Evolutionary conservation across 768 basidiomycete species (phyloP).

Genomic region (Lactarius trivialis): DNA sequence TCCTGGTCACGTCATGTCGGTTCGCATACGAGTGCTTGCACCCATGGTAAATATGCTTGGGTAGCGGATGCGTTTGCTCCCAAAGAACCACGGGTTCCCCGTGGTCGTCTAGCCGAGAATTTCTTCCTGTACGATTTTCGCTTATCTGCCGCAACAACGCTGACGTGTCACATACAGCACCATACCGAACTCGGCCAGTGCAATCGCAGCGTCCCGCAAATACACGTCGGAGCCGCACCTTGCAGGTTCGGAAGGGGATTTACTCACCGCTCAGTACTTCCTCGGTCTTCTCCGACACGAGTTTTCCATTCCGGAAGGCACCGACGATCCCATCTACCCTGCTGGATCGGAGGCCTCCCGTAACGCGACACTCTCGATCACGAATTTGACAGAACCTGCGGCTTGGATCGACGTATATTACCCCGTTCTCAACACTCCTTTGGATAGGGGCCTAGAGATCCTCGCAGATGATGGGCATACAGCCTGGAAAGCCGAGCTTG

Average conservation of each 20-base stretch:
- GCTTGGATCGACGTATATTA: slow-evolving; percentile 89
- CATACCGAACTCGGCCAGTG: slow-evolving; percentile 45
- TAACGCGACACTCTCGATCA: slow-evolving; percentile 52
- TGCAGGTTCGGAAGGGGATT: slow-evolving; percentile 52
- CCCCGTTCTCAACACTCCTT: slow-evolving; percentile 76
- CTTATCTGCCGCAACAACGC: background rate
- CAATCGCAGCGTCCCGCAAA: slow-evolving; percentile 43
- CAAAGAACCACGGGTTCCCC: slow-evolving; percentile 22
- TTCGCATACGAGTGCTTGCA: background rate
- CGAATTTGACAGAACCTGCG: slow-evolving; percentile 41
- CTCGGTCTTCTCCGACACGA: slow-evolving; percentile 62
- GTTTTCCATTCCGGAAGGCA: slow-evolving; percentile 44
- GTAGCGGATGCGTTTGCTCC: slow-evolving; percentile 22
- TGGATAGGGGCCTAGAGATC: slow-evolving; percentile 62
- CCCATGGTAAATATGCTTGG: slow-evolving; percentile 8
- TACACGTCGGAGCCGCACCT: slow-evolving; percentile 53
- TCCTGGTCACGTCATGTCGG: slow-evolving; percentile 2
- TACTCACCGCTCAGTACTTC: slow-evolving; percentile 57
- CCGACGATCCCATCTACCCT: slow-evolving; percentile 49
- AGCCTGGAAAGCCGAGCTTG: slow-evolving; percentile 65
- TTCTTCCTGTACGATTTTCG: slow-evolving; percentile 37
- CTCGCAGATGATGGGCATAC: slow-evolving; percentile 47
- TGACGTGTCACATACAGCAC: slow-evolving; percentile 31
- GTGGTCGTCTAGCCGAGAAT: slow-evolving; percentile 37
- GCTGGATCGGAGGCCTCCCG: slow-evolving; percentile 66